Percentiles rank a stretch among this genome's conserved stretches.
These are phyloP conservation scores for Cryptosporidium sp. DNA, from an alignment of 169 alveolate species.

Conservation along the genomic window DNA sequence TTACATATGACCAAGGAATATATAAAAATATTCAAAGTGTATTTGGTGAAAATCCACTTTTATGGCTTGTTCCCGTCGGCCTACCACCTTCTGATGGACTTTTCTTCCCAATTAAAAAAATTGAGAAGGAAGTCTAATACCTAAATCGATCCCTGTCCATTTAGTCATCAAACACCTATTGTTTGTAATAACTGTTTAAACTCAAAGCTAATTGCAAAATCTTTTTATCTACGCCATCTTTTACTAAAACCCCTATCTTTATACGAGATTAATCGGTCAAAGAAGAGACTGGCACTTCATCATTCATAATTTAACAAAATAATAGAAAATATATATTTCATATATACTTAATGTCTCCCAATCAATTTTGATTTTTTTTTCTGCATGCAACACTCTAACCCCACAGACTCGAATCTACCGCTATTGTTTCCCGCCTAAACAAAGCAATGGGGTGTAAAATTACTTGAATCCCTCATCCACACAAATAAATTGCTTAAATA, in stretches of 20 bases:
- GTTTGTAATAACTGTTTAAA: neutral
- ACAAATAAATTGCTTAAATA: constrained; percentile 16
- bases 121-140: constrained; percentile 6
- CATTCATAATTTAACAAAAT: neutral
- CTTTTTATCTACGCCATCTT: neutral
- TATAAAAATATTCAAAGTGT: constrained; percentile 75
- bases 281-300: no score
- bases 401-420: constrained; percentile 20
- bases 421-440: constrained; percentile 33
- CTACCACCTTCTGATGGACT: constrained; percentile 79
- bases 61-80: constrained; percentile 80
- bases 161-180: neutral
- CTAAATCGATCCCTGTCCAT: neutral
- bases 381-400: constrained; percentile 1
- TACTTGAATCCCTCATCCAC: constrained; percentile 70
- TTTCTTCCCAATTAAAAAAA: constrained; percentile 68
- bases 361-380: neutral
- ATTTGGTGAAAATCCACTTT: constrained; percentile 78
- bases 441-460: constrained; percentile 38
- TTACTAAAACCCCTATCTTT: neutral
- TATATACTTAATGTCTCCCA: neutral
- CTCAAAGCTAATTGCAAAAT: neutral
- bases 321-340: neutral
- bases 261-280: neutral
- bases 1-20: constrained; percentile 78